A percentile compares a stretch with the other conserved stretches of the same genome.
Conservation (phyloP, 306 rosid species). For the Astragalus membranaceus region DNA sequence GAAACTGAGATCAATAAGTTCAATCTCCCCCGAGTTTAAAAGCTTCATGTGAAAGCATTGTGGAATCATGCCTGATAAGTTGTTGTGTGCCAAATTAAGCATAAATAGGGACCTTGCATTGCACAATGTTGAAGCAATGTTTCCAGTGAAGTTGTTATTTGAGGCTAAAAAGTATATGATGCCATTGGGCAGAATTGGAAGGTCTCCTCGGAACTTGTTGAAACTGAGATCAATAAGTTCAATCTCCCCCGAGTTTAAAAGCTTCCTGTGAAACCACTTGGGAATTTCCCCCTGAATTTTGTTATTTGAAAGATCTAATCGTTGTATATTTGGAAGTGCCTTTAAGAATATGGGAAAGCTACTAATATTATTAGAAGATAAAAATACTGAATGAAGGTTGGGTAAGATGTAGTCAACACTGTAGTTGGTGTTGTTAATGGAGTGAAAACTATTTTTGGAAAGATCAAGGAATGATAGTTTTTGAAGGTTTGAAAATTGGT, state of each 20-base stretch:
- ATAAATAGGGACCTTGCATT: too few species aligned
- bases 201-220: slow-evolving; percentile 25
- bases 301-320: slow-evolving; percentile 14
- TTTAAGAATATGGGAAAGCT: slow-evolving; percentile 19
- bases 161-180: neutral
- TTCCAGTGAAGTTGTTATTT: slow-evolving; percentile 18
- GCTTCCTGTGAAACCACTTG: slow-evolving; percentile 4
- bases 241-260: neutral
- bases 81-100: too few species aligned
- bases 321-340: neutral
- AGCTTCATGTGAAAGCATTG: too few species aligned
- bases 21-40: too few species aligned
- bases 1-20: too few species aligned
- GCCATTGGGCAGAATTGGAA: neutral
- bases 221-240: neutral
- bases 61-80: too few species aligned
- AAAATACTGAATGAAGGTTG: accelerated
- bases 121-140: neutral
- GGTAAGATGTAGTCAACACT: neutral
- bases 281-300: slow-evolving; percentile 17
- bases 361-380: slow-evolving; percentile 16
- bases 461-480: too few species aligned
- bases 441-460: too few species aligned
- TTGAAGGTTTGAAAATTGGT: too few species aligned
- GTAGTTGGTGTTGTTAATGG: too few species aligned